Evolutionary conservation across 352 stramenopile genomes (phyloP).

Genomic region (Globisporangium cylindrosporum): DNA sequence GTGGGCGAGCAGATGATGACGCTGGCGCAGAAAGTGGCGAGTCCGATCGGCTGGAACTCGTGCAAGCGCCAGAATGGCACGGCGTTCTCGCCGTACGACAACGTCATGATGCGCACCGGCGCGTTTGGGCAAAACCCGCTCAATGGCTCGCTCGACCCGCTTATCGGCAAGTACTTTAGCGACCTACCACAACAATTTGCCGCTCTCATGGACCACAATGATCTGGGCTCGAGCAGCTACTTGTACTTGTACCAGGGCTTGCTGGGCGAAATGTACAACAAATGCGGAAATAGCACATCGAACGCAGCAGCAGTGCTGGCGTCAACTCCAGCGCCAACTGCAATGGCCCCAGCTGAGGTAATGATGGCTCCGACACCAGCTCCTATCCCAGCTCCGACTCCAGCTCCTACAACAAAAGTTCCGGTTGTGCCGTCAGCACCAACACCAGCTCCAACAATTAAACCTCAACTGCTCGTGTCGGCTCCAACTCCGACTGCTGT

Average conservation of each 20-base stretch:
- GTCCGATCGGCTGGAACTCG: constrained; percentile 17
- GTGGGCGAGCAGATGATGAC: constrained; percentile 24
- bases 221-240: constrained; percentile 17
- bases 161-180: constrained; percentile 54
- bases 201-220: constrained; percentile 17
- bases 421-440: neutral
- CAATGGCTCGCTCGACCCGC: constrained; percentile 9
- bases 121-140: constrained; percentile 26
- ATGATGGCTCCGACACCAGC: neutral
- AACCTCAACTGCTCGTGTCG: neutral
- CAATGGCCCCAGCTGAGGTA: neutral
- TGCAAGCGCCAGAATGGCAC: constrained; percentile 15
- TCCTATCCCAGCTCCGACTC: neutral
- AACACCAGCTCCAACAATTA: neutral
- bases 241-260: constrained; percentile 14
- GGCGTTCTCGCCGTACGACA: constrained; percentile 2
- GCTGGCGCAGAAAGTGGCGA: constrained; percentile 26
- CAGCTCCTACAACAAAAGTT: neutral
- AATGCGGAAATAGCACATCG: constrained; percentile 6
- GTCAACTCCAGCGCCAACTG: neutral
- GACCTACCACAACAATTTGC: constrained; percentile 26
- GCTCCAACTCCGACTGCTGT: neutral
- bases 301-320: neutral
- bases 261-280: constrained; percentile 12
- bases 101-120: constrained; percentile 28